These are phyloP conservation scores for Grigorovia transvaalensis DNA, from an alignment of 805 yeast species.

Conservation along the genomic window DNA sequence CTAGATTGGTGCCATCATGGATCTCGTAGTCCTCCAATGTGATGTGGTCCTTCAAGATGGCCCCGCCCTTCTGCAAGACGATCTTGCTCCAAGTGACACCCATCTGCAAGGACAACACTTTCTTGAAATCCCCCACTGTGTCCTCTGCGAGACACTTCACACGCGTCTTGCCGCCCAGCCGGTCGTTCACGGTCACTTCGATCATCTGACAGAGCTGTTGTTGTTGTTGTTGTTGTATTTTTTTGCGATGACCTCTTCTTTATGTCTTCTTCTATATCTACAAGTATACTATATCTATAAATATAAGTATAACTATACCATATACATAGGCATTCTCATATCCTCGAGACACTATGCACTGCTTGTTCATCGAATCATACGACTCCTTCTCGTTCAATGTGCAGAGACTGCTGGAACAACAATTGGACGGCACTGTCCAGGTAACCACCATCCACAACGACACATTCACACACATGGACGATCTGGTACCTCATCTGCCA, in stretches of 20 bases:
- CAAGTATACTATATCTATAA: no score
- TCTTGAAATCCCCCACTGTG: slow-evolving; percentile 82
- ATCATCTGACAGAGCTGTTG: slow-evolving; percentile 37
- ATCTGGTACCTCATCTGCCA: slow-evolving; percentile 35
- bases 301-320: no score
- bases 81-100: slow-evolving; percentile 55
- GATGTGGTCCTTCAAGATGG: slow-evolving; percentile 79
- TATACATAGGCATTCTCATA: no score
- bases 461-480: slow-evolving; percentile 24
- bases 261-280: no score
- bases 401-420: slow-evolving; percentile 44
- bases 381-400: slow-evolving; percentile 91
- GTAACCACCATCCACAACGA: slow-evolving; percentile 32
- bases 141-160: slow-evolving; percentile 86
- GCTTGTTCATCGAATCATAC: slow-evolving; percentile 65
- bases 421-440: slow-evolving; percentile 20
- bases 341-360: slow-evolving; percentile 3
- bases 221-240: neutral
- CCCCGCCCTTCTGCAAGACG: slow-evolving; percentile 76
- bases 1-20: slow-evolving; percentile 80
- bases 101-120: slow-evolving; percentile 68
- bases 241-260: no score
- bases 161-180: slow-evolving; percentile 76
- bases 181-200: slow-evolving; percentile 62
- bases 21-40: slow-evolving; percentile 90